Percentiles rank a stretch among this genome's conserved stretches.
phyloP scores from a whole-genome alignment of 257 asterid genomes.

The Capsicum pubescens region DNA sequence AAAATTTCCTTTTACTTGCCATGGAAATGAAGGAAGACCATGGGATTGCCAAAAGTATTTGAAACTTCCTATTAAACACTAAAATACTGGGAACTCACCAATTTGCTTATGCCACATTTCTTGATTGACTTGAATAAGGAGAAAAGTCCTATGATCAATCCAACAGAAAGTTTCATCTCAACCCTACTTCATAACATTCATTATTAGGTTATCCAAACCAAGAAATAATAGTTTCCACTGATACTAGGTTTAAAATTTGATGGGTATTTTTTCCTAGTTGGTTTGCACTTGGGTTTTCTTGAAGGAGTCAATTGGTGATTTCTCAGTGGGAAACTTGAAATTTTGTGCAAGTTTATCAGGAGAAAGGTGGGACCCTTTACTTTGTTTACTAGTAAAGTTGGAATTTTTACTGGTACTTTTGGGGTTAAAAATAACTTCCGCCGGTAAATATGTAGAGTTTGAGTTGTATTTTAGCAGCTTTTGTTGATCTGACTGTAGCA shows the following conservation, averaged over 20 bases:
- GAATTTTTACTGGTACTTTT: conserved; percentile 28
- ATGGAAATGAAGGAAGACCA: too few relatives aligned
- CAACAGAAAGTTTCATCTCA: neutral
- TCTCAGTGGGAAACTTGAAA: neutral
- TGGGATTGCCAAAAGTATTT: too few relatives aligned
- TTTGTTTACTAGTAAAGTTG: neutral
- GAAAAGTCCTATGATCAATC: neutral
- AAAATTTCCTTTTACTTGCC: too few relatives aligned
- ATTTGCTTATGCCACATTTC: too few relatives aligned
- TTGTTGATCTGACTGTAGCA: conserved; percentile 83
- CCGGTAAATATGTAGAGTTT: conserved; percentile 65
- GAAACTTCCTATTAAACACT: too few relatives aligned
- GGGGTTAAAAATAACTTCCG: conserved; percentile 62
- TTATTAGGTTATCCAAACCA: neutral
- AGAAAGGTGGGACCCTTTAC: conserved; percentile 17
- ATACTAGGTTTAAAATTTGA: neutral
- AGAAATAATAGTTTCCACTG: neutral
- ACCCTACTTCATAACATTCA: neutral
- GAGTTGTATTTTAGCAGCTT: conserved; percentile 70
- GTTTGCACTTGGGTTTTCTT: neutral
- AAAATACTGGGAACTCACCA: too few relatives aligned
- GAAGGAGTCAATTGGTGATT: neutral
- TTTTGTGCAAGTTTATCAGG: neutral
- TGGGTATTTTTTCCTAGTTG: neutral
- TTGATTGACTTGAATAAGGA: too few relatives aligned